Percentiles rank a stretch among this genome's conserved stretches.
phyloP scores from a whole-genome alignment of 345 rosid species.

The Cardamine occulta region DNA sequence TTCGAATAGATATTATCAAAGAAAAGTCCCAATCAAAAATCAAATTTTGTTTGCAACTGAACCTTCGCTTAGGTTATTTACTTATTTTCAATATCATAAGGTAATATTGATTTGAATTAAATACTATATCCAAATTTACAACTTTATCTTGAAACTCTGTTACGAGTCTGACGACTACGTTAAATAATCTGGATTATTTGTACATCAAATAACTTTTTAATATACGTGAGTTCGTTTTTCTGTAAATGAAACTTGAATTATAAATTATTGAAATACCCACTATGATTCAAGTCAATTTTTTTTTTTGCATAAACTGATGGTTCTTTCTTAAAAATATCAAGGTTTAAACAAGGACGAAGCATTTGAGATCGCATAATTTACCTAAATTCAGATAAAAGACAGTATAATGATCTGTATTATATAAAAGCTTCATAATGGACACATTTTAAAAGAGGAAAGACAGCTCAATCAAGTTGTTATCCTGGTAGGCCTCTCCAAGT shows the following conservation, averaged over 20 bases:
- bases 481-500: slow-evolving; percentile 37
- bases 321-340: neutral
- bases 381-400: neutral
- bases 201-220: neutral
- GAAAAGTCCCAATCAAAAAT: neutral
- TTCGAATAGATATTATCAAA: neutral
- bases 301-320: neutral
- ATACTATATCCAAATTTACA: neutral
- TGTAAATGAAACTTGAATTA: neutral
- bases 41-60: neutral
- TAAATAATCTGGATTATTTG: neutral
- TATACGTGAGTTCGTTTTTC: neutral
- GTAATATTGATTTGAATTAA: neutral
- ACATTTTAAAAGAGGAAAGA: slow-evolving; percentile 14
- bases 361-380: neutral
- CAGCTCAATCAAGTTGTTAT: slow-evolving; percentile 43
- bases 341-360: neutral
- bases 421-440: slow-evolving; percentile 2
- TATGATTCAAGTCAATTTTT: neutral
- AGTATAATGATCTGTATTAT: neutral
- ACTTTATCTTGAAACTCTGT: neutral
- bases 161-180: neutral
- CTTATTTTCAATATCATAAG: neutral
- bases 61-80: neutral
- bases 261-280: neutral